A percentile compares a stretch with the other conserved stretches of the same genome.
Evolutionary conservation across 129 eudicot genomes (phyloP).

Genomic region (Escallonia rubra): DNA sequence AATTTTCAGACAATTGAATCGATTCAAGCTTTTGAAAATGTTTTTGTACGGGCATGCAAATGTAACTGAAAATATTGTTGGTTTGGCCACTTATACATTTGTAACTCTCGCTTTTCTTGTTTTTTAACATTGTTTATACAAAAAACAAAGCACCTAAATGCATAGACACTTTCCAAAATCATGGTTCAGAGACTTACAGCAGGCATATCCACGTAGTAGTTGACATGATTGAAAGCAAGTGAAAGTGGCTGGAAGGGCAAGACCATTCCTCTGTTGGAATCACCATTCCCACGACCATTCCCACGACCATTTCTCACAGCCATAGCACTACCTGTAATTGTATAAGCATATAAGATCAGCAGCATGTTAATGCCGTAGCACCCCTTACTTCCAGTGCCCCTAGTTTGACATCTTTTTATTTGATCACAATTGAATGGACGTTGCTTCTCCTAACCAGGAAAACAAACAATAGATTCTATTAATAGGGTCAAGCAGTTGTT

Average conservation of each 20-base stretch:
- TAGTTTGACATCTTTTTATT: too few species aligned
- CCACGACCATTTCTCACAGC: conserved; percentile 2
- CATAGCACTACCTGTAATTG: conserved; percentile 21
- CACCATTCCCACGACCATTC: neutral
- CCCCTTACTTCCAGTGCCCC: too few species aligned
- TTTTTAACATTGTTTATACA: too few species aligned
- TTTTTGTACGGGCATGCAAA: too few species aligned
- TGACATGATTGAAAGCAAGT: conserved; percentile 29
- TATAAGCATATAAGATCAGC: neutral
- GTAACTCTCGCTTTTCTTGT: too few species aligned
- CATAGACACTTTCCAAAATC: too few species aligned
- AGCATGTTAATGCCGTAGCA: too few species aligned
- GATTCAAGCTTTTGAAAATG: too few species aligned
- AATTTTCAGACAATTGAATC: neutral
- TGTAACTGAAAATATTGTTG: too few species aligned
- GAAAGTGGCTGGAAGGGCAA: conserved; percentile 36
- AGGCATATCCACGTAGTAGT: conserved; percentile 36
- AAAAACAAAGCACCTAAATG: too few species aligned
- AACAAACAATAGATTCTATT: neutral
- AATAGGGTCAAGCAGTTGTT: neutral
- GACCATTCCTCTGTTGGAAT: conserved; percentile 26
- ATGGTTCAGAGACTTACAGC: conserved; percentile 20
- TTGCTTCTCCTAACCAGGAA: neutral
- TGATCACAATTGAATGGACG: too few species aligned
- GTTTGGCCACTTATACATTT: too few species aligned